Conservation (phyloP, 2,329 filamentous ascomycete species). For the Paraconiothyrium brasiliense region DNA sequence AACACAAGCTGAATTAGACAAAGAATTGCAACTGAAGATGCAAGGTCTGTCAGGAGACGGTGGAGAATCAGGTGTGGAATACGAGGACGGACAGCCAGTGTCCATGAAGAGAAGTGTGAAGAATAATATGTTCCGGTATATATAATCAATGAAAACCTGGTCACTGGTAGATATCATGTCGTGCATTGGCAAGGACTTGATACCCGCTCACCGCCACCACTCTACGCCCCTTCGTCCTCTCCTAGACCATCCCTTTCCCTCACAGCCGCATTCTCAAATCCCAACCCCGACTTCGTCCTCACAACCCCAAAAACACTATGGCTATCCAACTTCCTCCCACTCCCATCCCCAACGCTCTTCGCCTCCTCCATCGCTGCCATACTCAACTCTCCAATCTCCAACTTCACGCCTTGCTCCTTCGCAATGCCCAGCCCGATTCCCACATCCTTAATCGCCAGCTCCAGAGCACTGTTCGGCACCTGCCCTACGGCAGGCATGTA, state of each 20-base stretch:
- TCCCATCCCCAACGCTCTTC: constrained; percentile 48
- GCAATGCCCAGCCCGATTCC: constrained; percentile 59
- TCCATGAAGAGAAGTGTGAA: constrained; percentile 78
- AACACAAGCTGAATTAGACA: constrained; percentile 70
- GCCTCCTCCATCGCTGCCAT: constrained; percentile 57
- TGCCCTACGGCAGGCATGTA: constrained; percentile 39
- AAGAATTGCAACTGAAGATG: constrained; percentile 71
- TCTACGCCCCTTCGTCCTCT: not conserved
- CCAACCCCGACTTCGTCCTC: constrained; percentile 54
- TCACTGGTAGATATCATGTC: no score
- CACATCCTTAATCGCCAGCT: constrained; percentile 63
- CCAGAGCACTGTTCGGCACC: constrained; percentile 59
- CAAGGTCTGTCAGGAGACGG: constrained; percentile 75
- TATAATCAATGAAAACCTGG: constrained; percentile 43
- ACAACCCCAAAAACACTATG: constrained; percentile 62
- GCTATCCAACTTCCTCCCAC: constrained; percentile 56
- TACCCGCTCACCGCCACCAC: not conserved
- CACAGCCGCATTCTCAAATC: constrained; percentile 55
- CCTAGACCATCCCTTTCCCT: constrained; percentile 27
- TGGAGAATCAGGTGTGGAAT: constrained; percentile 75
- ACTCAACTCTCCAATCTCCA: constrained; percentile 57
- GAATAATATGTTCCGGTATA: constrained; percentile 81
- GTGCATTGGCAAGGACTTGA: not conserved
- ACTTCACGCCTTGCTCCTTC: constrained; percentile 47
- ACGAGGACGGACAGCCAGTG: constrained; percentile 76